Evolutionary conservation across 192 early-diverging fungal genomes (phyloP), one percentile per base, ranked within the genome.

Genomic region (Diversispora eburnea): DNA sequence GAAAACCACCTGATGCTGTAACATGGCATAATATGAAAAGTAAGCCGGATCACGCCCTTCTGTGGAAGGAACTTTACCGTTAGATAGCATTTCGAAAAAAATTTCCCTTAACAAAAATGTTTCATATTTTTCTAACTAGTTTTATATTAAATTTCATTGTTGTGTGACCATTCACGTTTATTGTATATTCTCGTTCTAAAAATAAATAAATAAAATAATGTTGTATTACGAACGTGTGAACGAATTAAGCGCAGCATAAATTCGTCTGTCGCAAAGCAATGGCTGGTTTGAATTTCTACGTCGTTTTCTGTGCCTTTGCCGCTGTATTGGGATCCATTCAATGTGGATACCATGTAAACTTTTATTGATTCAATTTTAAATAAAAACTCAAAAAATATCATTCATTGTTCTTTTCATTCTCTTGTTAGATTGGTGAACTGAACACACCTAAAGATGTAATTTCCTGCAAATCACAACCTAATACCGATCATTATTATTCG

Each of bases 11-110:
- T 91, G 91, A 80, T 94, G 92, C 68, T 88, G 88, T 47, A 91
- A 69, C 80, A 87, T 84, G 75, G 89, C 91, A 83, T 95, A 95
- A 80, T 95, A 95, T n/a, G 83, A 83, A 82, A 91, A 91, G 67
- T 91, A 91, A 22, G 85, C 81, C 8, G 88, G 88, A 82, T 91
- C 90, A 68, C 86, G 85, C 55, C 84, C 77, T 67, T 89, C 84
- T 43, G 74, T 80, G 45, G 81, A 79, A 19, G 81, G 78, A 22
- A 54, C 22, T 45, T 73, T 62, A 7, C 61, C 61, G 58, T 64
- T 73, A 15, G 55, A 33, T 33, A 33, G 25, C 25, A 33, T 33
- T 33, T 33, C 25, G 25, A 33, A 33, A 33, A 33, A 33, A 1
- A 1, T 33, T 33, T 33, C 25, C 25, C 25, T 33, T 33, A 33